These are phyloP conservation scores for Closterium sp. DNA, from an alignment of 139 green algal species.

Conservation along the genomic window DNA sequence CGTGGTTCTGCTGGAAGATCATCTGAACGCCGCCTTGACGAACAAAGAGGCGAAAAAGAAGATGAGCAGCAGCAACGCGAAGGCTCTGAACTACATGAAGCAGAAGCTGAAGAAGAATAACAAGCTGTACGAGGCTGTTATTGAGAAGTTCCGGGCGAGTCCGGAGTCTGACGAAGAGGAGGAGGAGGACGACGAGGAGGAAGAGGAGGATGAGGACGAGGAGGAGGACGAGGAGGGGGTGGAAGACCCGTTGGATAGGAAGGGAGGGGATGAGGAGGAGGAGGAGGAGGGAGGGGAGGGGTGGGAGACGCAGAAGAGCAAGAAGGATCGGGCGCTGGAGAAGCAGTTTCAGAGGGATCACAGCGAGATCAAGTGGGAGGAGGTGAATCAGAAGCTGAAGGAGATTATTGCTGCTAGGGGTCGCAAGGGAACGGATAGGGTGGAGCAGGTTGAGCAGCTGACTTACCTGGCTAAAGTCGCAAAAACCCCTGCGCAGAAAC, in stretches of 20 bases:
- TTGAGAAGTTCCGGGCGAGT: constrained; percentile 62
- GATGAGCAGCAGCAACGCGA: constrained; percentile 89
- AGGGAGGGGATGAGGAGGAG: constrained; percentile 34
- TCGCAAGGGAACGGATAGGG: constrained; percentile 82
- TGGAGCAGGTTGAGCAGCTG: constrained; percentile 92
- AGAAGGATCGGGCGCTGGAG: constrained; percentile 62
- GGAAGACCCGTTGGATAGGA: constrained; percentile 13
- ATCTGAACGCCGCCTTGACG: constrained; percentile 63
- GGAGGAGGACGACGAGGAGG: constrained; percentile 53
- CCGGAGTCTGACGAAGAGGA: constrained; percentile 68
- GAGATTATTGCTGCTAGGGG: constrained; percentile 84
- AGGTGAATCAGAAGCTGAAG: constrained; percentile 89
- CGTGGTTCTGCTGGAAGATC: constrained; percentile 91
- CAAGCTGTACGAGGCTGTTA: constrained; percentile 55
- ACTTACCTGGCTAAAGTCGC: constrained; percentile 81
- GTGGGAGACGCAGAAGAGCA: constrained; percentile 63
- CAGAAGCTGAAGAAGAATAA: constrained; percentile 97
- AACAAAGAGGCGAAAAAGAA: constrained; percentile 93
- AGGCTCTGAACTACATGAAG: constrained; percentile 93
- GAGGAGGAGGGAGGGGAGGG: constrained; percentile 59
- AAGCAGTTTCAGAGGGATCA: constrained; percentile 72
- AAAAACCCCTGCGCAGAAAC: constrained; percentile 77
- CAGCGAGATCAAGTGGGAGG: constrained; percentile 91
- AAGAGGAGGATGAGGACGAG: constrained; percentile 56
- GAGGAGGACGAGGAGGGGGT: constrained; percentile 38